Evolutionary conservation across 140 eudicot genomes (phyloP).

Genomic region (Senecio squalidus): DNA sequence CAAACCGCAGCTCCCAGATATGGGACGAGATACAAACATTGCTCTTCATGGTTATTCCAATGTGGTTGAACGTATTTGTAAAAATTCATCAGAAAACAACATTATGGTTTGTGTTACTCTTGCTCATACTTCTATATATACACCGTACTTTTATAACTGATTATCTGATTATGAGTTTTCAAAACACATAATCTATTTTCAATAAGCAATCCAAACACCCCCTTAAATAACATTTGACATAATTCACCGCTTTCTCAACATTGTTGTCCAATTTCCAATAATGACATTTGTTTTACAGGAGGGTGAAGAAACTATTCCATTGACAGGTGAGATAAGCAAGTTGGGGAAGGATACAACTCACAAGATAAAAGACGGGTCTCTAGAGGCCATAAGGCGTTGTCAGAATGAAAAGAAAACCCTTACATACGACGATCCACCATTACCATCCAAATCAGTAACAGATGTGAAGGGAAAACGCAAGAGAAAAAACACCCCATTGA

Average conservation of each 20-base stretch:
- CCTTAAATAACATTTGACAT: background rate
- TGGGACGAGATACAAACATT: conserved; percentile 22
- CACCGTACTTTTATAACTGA: background rate
- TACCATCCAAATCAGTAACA: background rate
- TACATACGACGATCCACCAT: background rate
- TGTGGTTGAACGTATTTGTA: conserved; percentile 32
- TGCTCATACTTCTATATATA: background rate
- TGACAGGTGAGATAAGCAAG: background rate
- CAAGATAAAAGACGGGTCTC: background rate
- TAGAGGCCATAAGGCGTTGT: background rate
- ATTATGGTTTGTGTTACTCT: conserved; percentile 15
- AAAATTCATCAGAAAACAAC: conserved; percentile 16
- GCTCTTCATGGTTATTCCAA: conserved; percentile 39
- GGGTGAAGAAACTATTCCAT: background rate
- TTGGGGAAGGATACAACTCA: conserved; percentile 1
- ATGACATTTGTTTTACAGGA: conserved; percentile 17
- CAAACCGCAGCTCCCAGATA: conserved; percentile 16
- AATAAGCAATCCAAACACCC: too few species aligned
- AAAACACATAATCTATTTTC: too few species aligned
- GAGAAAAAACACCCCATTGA: background rate
- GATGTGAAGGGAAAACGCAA: conserved; percentile 14
- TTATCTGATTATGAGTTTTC: too few species aligned
- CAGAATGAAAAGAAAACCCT: background rate
- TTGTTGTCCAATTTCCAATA: background rate
- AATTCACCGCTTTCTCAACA: background rate